These are phyloP conservation scores for Malus sieversii DNA, from an alignment of 306 rosid species.

Conservation along the genomic window DNA sequence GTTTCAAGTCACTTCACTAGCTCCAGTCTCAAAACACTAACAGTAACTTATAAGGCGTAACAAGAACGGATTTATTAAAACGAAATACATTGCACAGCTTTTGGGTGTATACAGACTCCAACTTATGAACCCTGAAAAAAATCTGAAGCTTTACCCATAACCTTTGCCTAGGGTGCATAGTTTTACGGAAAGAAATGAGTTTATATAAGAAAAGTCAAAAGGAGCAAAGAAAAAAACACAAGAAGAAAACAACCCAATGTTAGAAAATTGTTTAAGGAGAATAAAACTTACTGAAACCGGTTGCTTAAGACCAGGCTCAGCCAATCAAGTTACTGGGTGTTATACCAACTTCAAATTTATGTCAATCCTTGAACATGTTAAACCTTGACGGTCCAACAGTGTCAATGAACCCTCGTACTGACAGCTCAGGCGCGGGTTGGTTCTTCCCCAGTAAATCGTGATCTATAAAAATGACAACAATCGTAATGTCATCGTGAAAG, in stretches of 20 bases:
- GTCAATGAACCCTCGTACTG: slow-evolving; percentile 63
- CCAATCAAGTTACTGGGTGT: slow-evolving; percentile 27
- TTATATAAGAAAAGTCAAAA: slow-evolving; percentile 7
- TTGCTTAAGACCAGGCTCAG: slow-evolving; percentile 23
- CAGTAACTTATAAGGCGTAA: not conserved
- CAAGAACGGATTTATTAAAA: not conserved
- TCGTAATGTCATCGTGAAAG: slow-evolving; percentile 75
- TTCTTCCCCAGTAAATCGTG: slow-evolving; percentile 44
- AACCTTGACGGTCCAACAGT: slow-evolving; percentile 66
- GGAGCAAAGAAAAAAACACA: slow-evolving; percentile 14
- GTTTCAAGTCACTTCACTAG: too few species aligned
- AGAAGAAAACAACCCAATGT: slow-evolving; percentile 41
- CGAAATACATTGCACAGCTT: slow-evolving; percentile 2
- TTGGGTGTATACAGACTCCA: slow-evolving; percentile 17
- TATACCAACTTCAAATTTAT: slow-evolving; percentile 30
- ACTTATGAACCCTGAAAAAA: slow-evolving; percentile 4
- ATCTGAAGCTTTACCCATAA: not conserved
- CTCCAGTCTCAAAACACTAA: not conserved
- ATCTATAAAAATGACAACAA: slow-evolving; percentile 72
- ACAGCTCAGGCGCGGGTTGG: slow-evolving; percentile 47
- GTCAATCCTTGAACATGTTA: slow-evolving; percentile 34
- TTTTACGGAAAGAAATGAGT: slow-evolving; percentile 4
- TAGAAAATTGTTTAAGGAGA: slow-evolving; percentile 42
- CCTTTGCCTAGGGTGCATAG: not conserved
- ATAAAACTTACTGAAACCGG: slow-evolving; percentile 25